These are phyloP conservation scores for Acanthochlamys bracteata DNA, from an alignment of 106 monocot species.

Conservation along the genomic window DNA sequence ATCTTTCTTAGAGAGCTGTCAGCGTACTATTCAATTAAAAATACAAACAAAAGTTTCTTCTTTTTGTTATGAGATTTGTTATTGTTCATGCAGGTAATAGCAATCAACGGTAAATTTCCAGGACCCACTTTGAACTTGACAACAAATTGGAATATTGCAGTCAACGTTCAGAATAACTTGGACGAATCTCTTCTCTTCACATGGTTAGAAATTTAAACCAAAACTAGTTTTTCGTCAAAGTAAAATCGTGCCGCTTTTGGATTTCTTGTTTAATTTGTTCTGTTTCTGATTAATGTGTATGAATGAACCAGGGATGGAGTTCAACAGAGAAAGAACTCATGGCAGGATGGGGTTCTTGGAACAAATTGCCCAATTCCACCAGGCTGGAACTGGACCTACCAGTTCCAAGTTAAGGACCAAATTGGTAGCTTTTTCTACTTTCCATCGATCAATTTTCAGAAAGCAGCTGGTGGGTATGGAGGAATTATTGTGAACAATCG, in stretches of 20 bases:
- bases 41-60: background rate
- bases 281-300: background rate
- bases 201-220: background rate
- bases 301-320: slow-evolving; percentile 1
- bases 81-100: background rate
- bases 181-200: slow-evolving; percentile 7
- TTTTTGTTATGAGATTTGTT: background rate
- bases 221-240: too few relatives aligned
- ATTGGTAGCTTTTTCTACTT: slow-evolving; percentile 10
- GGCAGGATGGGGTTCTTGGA: slow-evolving; percentile 8
- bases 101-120: slow-evolving; percentile 4
- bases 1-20: background rate
- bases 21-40: background rate
- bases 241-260: too few relatives aligned
- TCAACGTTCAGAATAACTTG: slow-evolving; percentile 6
- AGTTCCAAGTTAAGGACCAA: slow-evolving; percentile 10
- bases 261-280: too few relatives aligned
- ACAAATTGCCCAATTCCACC: slow-evolving; percentile 8
- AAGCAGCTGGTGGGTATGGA: slow-evolving; percentile 7
- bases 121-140: slow-evolving; percentile 3
- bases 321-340: slow-evolving; percentile 10
- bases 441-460: slow-evolving; percentile 2
- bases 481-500: slow-evolving; percentile 7
- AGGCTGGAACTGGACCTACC: slow-evolving; percentile 6
- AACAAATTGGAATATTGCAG: slow-evolving; percentile 5